Percentiles rank a stretch among this genome's conserved stretches.
Conservation (phyloP, 768 basidiomycete species). For the Russula abietina region DNA sequence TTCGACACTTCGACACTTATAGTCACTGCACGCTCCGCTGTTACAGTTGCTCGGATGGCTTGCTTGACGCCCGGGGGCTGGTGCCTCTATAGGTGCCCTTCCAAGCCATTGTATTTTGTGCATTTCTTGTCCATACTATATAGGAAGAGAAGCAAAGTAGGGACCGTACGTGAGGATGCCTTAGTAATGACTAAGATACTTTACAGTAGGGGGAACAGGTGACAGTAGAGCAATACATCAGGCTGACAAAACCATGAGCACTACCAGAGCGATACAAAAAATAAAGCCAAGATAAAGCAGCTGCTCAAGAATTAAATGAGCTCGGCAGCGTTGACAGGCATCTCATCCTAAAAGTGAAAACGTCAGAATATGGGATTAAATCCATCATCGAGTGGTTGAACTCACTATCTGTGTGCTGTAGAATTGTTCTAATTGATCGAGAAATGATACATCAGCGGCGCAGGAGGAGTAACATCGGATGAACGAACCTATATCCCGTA, state of each 20-base stretch:
- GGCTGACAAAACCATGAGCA: slow-evolving; percentile 2
- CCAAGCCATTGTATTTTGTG: not conserved
- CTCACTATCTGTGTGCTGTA: slow-evolving; percentile 91
- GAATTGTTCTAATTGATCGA: slow-evolving; percentile 69
- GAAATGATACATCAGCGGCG: not conserved
- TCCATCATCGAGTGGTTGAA: slow-evolving; percentile 11
- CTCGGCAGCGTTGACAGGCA: slow-evolving; percentile 98
- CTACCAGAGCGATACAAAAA: slow-evolving; percentile 12
- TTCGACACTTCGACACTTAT: no score
- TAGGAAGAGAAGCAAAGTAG: not conserved
- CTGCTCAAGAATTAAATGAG: slow-evolving; percentile 55
- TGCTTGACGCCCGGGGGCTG: not conserved
- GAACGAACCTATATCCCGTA: slow-evolving; percentile 87
- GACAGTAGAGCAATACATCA: slow-evolving; percentile 12
- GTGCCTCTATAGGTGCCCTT: not conserved
- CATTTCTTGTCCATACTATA: slow-evolving; percentile 2
- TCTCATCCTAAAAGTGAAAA: slow-evolving; percentile 69
- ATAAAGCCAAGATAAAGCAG: not conserved
- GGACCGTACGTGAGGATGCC: not conserved
- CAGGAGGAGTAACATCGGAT: not conserved
- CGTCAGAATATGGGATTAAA: slow-evolving; percentile 25
- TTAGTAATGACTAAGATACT: slow-evolving; percentile 18
- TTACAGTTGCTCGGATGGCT: not conserved
- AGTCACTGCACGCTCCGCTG: not conserved
- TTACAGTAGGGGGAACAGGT: slow-evolving; percentile 12